Conservation (phyloP, 2,329 filamentous ascomycete species). For the Sphaerulina populicola region DNA sequence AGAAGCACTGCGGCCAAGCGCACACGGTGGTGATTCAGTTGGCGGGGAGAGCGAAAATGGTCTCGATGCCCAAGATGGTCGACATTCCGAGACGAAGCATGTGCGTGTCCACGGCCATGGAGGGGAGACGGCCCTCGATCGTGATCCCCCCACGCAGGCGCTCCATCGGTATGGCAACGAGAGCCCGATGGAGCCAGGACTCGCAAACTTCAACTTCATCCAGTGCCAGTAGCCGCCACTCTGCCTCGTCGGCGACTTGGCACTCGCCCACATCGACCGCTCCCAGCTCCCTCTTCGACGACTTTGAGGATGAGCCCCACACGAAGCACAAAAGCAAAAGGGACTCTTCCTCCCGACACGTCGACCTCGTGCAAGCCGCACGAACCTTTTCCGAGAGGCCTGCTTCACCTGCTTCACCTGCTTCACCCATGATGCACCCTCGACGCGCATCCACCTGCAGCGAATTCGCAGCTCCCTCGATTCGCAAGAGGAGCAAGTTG, state of each 20-base stretch:
- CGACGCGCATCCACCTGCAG: background rate
- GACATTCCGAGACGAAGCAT: constrained; percentile 8
- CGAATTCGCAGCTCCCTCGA: constrained; percentile 5
- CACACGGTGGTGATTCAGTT: constrained; percentile 26
- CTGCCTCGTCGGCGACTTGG: constrained; percentile 12
- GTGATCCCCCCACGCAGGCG: background rate
- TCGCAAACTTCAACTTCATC: constrained; percentile 8
- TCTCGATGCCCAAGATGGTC: constrained; percentile 23
- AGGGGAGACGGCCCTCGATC: constrained; percentile 2
- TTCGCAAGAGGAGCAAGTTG: constrained; percentile 19
- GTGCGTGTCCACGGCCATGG: background rate
- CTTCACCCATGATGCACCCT: no score
- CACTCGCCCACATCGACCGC: constrained; percentile 20
- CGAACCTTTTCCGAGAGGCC: constrained; percentile 1
- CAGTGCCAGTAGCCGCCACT: constrained; percentile 10
- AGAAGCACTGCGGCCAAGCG: constrained; percentile 25
- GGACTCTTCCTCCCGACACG: constrained; percentile 12
- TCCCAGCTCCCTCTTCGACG: constrained; percentile 20
- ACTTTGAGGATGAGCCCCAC: constrained; percentile 7
- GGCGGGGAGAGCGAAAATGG: constrained; percentile 26
- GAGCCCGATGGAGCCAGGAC: constrained; percentile 17
- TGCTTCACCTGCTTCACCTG: background rate
- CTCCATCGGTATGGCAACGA: constrained; percentile 7
- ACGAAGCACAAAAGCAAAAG: constrained; percentile 5
- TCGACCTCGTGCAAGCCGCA: constrained; percentile 19